Evolutionary conservation across 768 basidiomycete genomes (phyloP), one percentile per base, ranked within the genome.

Genomic region (Leucocoprinus sp.): DNA sequence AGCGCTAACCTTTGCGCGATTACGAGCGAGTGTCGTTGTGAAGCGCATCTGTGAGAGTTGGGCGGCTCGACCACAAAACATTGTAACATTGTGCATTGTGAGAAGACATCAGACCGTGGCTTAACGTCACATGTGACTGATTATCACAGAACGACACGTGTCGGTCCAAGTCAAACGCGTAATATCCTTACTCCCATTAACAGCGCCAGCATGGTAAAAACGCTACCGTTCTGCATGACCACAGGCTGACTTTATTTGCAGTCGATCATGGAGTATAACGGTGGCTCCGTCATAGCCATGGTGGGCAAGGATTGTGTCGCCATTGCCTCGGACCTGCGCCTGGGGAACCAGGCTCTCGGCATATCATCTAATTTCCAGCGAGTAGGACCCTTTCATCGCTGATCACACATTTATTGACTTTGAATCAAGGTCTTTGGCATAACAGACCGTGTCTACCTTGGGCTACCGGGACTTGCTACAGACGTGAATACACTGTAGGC

Each of bases 201-300:
- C 46, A 50, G 42, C 47, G 45, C 54, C 55, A 68, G 60, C 56
- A 75, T 72, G 72, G 73, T 72, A 40, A 49, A 22, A 34, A 11
- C 21, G 18, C 11, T 17, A 14, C 33, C 27, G 27, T 8, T 31
- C 5, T 29, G 14, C 31, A n/a, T 5, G 9, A 31, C 4, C 11
- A 31, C 4, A n/a, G n/a, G 21, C 52, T 64, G 27, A 64, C 33
- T 6, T 22, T 2, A 42, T 8, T 28, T n/a, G 22, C 51, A 92
- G 89, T 92, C 89, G 60, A 81, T 86, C 56, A 86, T 95, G 87
- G 76, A 90, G 66, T 72, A 82, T 52, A 97, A 96, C 74, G 93
- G 93, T 71, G 96, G 96, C 68, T 96, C 93, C 68, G 90, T 95
- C 57, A 76, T 99, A 66, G 96, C 96, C 71, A 99, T 99, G 96